Evolutionary conservation across 805 yeast genomes (phyloP), one percentile per base, ranked within the genome.

Genomic region (Candida vartiovaarae): DNA sequence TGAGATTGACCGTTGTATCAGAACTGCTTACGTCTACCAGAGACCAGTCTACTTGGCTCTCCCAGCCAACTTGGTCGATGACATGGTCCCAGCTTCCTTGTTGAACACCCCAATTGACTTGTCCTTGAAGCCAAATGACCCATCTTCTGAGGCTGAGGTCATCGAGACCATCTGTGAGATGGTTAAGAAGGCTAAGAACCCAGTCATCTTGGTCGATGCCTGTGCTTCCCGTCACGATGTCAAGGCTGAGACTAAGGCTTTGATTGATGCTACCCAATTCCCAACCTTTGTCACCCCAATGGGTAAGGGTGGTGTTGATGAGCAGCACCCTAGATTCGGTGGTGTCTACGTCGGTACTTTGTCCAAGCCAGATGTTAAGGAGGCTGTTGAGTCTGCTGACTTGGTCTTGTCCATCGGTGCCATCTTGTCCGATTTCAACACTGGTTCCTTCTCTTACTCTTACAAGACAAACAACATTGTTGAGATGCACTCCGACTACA

Each of bases 341-440:
- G 95, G 95, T 66, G 87, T 82, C 45, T 86, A 86, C 63, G 85
- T 85, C 46, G 95, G 95, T 56, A 72, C 84, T n/a, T 68, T 87
- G 55, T 82, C 95, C 20, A 67, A 69, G 45, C 87, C 87, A 47
- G 84, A 74, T 50, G 87, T 84, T 43, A 79, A 80, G 61, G 78
- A 75, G 50, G 75, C 80, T 33, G 89, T 84, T 45, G 91, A 84
- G 64, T 61, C 74, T 36, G 73, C 90, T 36, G 95, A 86, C 66
- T 72, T 85, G 64, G 73, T 86, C 45, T 64, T 86, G 48, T 81
- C 91, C 31, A 75, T 85, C 54, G 95, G 95, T 65, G 90, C 89
- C 41, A 68, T 86, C 61, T 70, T 86, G 60, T 84, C 93, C 41
- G 95, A 86, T 66, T 87, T 83, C 78, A 86, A 86, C 75, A 86